Evolutionary conservation across 2,329 filamentous ascomycete species (phyloP).

Genomic region (Apiospora rasikravindrae): DNA sequence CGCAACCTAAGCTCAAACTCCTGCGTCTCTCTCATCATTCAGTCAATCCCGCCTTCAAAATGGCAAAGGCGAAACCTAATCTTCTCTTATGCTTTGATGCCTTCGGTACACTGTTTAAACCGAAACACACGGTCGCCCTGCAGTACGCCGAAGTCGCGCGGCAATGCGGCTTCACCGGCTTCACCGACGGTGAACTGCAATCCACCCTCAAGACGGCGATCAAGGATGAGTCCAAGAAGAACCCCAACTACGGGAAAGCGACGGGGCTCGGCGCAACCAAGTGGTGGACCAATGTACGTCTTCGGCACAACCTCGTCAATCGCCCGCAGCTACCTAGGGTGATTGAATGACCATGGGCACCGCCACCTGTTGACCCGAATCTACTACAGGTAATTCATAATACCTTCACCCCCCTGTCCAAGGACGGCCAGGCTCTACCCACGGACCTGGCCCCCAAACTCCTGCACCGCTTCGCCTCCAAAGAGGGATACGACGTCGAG

Average conservation of each 20-base stretch:
- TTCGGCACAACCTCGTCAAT: background rate
- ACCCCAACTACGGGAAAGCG: conserved; percentile 65
- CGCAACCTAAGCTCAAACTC: background rate
- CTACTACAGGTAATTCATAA: conserved; percentile 54
- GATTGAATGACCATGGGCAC: background rate
- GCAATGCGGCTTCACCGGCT: conserved; percentile 51
- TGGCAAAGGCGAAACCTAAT: conserved; percentile 38
- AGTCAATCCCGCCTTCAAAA: background rate
- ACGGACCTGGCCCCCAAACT: conserved; percentile 52
- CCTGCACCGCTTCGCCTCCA: conserved; percentile 57
- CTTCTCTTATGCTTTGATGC: conserved; percentile 68
- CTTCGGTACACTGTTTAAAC: conserved; percentile 67
- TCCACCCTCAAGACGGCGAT: conserved; percentile 48
- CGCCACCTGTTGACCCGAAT: background rate
- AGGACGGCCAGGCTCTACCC: conserved; percentile 43
- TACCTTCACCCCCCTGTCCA: conserved; percentile 54
- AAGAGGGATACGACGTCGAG: conserved; percentile 57
- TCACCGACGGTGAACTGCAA: conserved; percentile 47
- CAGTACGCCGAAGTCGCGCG: conserved; percentile 61
- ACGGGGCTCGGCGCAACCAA: conserved; percentile 54
- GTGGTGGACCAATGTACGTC: conserved; percentile 65
- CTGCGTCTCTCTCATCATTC: background rate
- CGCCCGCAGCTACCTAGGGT: background rate
- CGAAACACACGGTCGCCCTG: conserved; percentile 52
- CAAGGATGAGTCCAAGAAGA: conserved; percentile 47